Evolutionary conservation across 352 stramenopile species (phyloP).

Genomic region (Globisporangium canariense): DNA sequence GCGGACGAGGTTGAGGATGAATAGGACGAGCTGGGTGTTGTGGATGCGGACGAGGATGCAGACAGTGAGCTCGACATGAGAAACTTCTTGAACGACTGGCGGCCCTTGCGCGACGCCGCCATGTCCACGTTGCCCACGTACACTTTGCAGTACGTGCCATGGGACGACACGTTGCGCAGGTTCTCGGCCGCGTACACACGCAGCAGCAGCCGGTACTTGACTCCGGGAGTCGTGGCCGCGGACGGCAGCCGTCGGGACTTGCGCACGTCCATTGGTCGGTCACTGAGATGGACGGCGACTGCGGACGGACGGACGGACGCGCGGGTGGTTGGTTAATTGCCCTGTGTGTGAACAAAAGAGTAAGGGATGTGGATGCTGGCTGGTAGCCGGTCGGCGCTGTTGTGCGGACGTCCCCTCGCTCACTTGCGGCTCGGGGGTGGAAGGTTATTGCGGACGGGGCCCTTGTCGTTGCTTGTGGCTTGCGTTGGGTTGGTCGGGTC

Average conservation of each 20-base stretch:
- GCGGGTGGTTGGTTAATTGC: neutral
- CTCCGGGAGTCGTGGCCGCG: neutral
- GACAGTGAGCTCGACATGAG: conserved; percentile 8
- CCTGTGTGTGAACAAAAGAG: neutral
- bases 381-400: neutral
- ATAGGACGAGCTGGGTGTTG: conserved; percentile 3
- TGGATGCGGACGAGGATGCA: conserved; percentile 16
- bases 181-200: conserved; percentile 61
- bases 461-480: neutral
- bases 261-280: conserved; percentile 14
- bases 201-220: conserved; percentile 46
- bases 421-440: neutral
- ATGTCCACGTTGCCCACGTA: conserved; percentile 58
- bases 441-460: conserved; percentile 7
- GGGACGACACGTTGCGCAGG: conserved; percentile 58
- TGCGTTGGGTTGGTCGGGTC: conserved; percentile 1
- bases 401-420: conserved; percentile 1
- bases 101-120: conserved; percentile 21
- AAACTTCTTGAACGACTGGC: conserved; percentile 23
- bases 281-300: neutral
- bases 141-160: conserved; percentile 72
- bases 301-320: neutral
- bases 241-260: conserved; percentile 13
- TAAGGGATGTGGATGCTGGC: neutral
- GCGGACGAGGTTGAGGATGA: conserved; percentile 1